Base-by-base conservation (phyloP, 352 stramenopile species). In the Saprolegnia diclina region DNA sequence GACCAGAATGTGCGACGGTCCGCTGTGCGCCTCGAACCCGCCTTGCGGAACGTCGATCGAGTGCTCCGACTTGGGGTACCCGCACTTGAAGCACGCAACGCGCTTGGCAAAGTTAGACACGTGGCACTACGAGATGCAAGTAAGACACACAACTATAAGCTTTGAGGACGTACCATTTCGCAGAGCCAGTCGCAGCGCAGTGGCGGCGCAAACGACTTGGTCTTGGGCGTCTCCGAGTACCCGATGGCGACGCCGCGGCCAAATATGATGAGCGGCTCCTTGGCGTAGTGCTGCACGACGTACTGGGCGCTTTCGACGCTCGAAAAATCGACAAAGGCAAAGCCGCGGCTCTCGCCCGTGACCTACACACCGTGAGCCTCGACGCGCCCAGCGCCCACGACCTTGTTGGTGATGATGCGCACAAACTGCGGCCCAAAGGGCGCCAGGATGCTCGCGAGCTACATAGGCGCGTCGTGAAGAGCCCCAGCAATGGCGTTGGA, bases 321-420 rank as follows among this genome's bases (percentile, higher is more conserved):
- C 7, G 74, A 71, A 73, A 95, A 93, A 52, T 91, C 78, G 32
- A 89, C 82, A 53, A 92, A 95, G 6, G 81, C 87, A 67, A 95
- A 92, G 50, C 87, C 87, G 10, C 87, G 82, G 53, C 77, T 72
- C 62, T 89, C 79, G 26, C 83, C 81, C 29, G 85, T 91, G 16
- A 69, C 57, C 81, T 86, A 52, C 37, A 10, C 16, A 18, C 2
- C 14, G 44, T 48, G 9, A 16, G 13, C 9, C 9, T 29, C 18
- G 21, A 63, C 10, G n/a, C n/a, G 21, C 14, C 14, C 13, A 50
- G 16, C 18, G 24, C 38, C 21, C 54, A 66, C 18, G 65, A 89
- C 85, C 78, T 92, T 90, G 61, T 91, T 75, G 59, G 83, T 76
- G 70, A 95, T 91, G 53, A 78, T 72, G 52, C 78, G 74, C 10